phyloP scores from a whole-genome alignment of 495 filamentous ascomycete genomes.

The Penicillium coffeae region DNA sequence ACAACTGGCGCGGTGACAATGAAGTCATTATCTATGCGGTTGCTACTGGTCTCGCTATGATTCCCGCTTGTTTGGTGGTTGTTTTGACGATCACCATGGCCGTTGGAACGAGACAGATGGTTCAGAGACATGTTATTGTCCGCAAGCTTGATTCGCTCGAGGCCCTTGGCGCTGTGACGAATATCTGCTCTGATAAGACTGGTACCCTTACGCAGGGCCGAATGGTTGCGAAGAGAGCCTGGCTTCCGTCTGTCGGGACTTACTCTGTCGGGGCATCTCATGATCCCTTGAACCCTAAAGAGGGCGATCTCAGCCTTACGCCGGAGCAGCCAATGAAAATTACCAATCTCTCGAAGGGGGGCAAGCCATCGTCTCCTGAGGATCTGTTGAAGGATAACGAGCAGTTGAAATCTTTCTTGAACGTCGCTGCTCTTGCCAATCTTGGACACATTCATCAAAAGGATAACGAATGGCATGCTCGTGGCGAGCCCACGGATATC shows the following conservation, averaged over 20 bases:
- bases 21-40: constrained; percentile 71
- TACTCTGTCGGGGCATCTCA: constrained; percentile 55
- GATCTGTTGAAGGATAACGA: constrained; percentile 37
- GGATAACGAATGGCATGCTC: constrained; percentile 53
- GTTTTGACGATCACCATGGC: constrained; percentile 76
- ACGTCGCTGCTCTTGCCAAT: constrained; percentile 62
- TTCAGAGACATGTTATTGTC: constrained; percentile 63
- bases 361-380: constrained; percentile 24
- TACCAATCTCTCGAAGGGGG: constrained; percentile 18
- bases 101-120: constrained; percentile 70
- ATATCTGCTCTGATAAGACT: constrained; percentile 72
- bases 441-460: constrained; percentile 54
- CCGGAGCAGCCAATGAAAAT: constrained; percentile 32
- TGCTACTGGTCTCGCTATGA: constrained; percentile 64
- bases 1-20: constrained; percentile 53
- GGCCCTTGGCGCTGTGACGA: constrained; percentile 64
- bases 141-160: constrained; percentile 64
- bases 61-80: constrained; percentile 72
- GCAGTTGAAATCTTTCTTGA: constrained; percentile 51
- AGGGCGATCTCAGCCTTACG: constrained; percentile 47
- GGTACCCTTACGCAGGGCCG: constrained; percentile 67
- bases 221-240: constrained; percentile 80
- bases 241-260: constrained; percentile 65
- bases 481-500: constrained; percentile 66
- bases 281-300: constrained; percentile 53